Evolutionary conservation across 2,329 filamentous ascomycete genomes (phyloP).

Genomic region (Macrophomina tecta): DNA sequence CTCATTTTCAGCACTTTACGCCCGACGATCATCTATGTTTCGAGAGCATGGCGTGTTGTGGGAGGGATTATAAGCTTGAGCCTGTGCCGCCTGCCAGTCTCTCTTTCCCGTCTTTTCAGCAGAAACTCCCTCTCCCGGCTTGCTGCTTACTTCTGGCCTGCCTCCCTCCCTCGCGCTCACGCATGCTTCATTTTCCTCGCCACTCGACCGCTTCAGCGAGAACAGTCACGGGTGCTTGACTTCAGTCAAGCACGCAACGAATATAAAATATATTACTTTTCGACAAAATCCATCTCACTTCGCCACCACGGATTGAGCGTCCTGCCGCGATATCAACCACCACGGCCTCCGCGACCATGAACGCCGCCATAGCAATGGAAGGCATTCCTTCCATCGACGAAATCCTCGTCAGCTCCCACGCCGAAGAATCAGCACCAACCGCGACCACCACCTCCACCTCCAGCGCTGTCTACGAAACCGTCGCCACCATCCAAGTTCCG

Average conservation of each 20-base stretch:
- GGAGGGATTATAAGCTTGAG: neutral
- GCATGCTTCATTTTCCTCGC: neutral
- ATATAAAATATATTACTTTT: neutral
- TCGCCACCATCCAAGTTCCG: conserved; percentile 12
- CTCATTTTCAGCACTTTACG: conserved; percentile 9
- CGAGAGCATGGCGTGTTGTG: conserved; percentile 1
- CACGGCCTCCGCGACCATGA: conserved; percentile 3
- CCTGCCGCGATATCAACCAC: neutral
- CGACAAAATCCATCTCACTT: neutral
- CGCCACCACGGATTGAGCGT: neutral
- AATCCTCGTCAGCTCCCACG: neutral
- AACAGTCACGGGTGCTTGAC: neutral
- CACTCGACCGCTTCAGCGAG: neutral
- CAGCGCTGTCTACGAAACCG: conserved; percentile 7
- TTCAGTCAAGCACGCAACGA: neutral
- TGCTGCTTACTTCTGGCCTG: neutral
- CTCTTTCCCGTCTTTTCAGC: neutral
- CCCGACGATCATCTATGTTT: conserved; percentile 8
- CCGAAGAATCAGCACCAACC: neutral
- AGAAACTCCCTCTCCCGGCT: neutral
- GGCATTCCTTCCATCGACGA: conserved; percentile 25
- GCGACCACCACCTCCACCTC: neutral
- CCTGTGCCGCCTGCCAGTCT: neutral
- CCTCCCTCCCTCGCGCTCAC: neutral
- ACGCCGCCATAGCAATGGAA: conserved; percentile 7